Percentiles rank a stretch among this genome's conserved stretches.
phyloP scores from a whole-genome alignment of 257 asterid genomes.

The Galeopsis tetrahit region DNA sequence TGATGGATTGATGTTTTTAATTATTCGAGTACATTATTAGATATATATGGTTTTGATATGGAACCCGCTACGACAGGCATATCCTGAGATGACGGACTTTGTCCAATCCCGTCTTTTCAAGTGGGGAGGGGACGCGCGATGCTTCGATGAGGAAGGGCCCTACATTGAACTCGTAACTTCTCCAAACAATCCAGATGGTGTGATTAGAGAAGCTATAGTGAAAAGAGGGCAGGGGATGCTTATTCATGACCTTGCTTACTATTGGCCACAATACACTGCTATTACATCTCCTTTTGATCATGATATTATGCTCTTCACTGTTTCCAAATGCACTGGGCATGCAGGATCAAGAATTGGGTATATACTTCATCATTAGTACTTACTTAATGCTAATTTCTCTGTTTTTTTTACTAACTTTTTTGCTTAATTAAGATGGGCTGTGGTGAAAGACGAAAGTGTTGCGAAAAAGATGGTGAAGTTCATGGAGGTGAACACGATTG shows the following conservation, averaged over 20 bases:
- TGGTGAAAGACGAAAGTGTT: constrained; percentile 65
- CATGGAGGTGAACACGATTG: constrained; percentile 74
- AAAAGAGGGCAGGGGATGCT: constrained; percentile 49
- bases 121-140: constrained; percentile 80
- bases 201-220: constrained; percentile 56
- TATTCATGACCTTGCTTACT: constrained; percentile 78
- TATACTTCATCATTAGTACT: not conserved
- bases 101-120: constrained; percentile 58
- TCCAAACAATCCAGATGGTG: constrained; percentile 80
- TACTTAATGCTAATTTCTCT: not conserved
- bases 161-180: constrained; percentile 79
- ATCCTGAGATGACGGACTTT: constrained; percentile 60
- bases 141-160: constrained; percentile 51
- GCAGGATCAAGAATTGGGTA: constrained; percentile 97
- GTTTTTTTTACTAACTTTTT: not conserved
- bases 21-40: too few relatives aligned
- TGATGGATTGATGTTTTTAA: too few relatives aligned
- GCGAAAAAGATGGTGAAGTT: constrained; percentile 76
- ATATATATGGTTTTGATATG: not conserved
- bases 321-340: constrained; percentile 91
- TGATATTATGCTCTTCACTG: constrained; percentile 79
- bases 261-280: constrained; percentile 91
- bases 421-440: constrained; percentile 62
- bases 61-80: constrained; percentile 46
- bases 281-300: constrained; percentile 63